phyloP scores from a whole-genome alignment of 768 basidiomycete genomes.

The Leucogyrophana mollusca region DNA sequence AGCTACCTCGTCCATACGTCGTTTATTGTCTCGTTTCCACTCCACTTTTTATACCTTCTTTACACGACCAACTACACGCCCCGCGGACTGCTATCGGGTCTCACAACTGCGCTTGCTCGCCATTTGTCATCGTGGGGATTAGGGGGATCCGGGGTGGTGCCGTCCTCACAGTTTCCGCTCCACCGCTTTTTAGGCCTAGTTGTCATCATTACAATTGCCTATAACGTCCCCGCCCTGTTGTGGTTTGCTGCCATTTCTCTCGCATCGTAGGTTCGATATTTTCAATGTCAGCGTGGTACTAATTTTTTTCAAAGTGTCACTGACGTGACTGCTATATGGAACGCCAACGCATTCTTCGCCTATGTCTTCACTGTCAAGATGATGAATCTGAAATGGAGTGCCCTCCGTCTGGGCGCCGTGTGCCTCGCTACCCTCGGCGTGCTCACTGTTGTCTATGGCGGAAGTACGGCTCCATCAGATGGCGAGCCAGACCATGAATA shows the following conservation, averaged over 20 bases:
- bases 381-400: conserved; percentile 61
- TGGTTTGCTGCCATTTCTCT: conserved; percentile 76
- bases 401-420: conserved; percentile 67
- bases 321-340: conserved; percentile 88
- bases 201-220: conserved; percentile 34
- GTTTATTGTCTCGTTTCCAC: conserved; percentile 75
- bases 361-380: conserved; percentile 83
- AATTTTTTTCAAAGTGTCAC: conserved; percentile 51
- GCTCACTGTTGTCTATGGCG: conserved; percentile 81
- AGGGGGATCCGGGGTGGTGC: conserved; percentile 7
- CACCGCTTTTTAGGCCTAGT: conserved; percentile 33
- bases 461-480: conserved; percentile 32
- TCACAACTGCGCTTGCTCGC: conserved; percentile 46
- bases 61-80: conserved; percentile 48
- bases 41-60: conserved; percentile 72
- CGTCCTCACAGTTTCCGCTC: conserved; percentile 24
- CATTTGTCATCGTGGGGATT: conserved; percentile 17
- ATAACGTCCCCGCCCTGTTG: conserved; percentile 63
- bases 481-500: conserved; percentile 15
- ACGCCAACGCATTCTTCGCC: conserved; percentile 88
- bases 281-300: not conserved
- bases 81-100: conserved; percentile 46
- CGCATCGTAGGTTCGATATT: conserved; percentile 48
- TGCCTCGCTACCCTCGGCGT: conserved; percentile 80
- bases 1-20: conserved; percentile 88